Conservation (phyloP, 2,329 filamentous ascomycete species). For the Teratosphaeria pseudoeucalypti region DNA sequence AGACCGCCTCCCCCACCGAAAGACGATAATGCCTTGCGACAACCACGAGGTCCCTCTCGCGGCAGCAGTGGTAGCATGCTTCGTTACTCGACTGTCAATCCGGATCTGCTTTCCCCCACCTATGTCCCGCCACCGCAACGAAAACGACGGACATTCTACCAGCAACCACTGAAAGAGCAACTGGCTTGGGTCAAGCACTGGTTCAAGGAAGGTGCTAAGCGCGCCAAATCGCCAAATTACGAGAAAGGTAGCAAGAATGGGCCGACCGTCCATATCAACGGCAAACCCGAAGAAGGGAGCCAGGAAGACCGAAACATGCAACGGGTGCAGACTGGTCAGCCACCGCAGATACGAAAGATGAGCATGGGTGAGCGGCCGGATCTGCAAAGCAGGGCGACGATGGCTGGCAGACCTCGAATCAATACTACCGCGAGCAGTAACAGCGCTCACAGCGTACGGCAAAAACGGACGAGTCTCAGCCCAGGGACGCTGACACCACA, state of each 20-base stretch:
- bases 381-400: conserved; percentile 27
- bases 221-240: conserved; percentile 45
- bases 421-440: conserved; percentile 31
- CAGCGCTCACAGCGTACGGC: conserved; percentile 20
- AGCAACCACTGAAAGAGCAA: conserved; percentile 56
- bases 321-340: conserved; percentile 25
- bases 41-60: conserved; percentile 31
- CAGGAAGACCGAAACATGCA: conserved; percentile 21
- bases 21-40: conserved; percentile 48
- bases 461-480: conserved; percentile 43
- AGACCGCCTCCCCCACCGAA: conserved; percentile 78
- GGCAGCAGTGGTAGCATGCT: conserved; percentile 63
- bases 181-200: conserved; percentile 60
- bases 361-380: conserved; percentile 29
- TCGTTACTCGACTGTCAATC: conserved; percentile 66
- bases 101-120: conserved; percentile 44
- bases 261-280: conserved; percentile 8
- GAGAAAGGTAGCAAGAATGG: conserved; percentile 12
- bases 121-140: conserved; percentile 38
- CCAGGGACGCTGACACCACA: conserved; percentile 82
- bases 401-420: conserved; percentile 32
- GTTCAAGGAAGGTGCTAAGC: conserved; percentile 56
- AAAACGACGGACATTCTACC: conserved; percentile 46
- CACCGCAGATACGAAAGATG: conserved; percentile 20
- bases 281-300: conserved; percentile 5